phyloP scores from a whole-genome alignment of 805 yeast genomes.

The Ogataea chonburiensis region DNA sequence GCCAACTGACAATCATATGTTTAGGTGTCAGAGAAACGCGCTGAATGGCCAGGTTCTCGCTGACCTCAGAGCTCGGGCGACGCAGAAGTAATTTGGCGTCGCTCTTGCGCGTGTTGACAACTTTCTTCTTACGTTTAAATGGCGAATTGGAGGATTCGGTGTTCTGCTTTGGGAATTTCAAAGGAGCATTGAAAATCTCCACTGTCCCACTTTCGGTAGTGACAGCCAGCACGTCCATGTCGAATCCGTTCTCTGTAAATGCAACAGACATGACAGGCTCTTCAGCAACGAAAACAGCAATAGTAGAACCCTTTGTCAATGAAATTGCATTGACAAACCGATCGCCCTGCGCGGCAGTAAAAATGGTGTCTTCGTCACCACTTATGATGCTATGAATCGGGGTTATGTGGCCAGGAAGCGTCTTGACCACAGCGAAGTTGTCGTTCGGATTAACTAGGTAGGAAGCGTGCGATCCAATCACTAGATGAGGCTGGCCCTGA shows the following conservation, averaged over 20 bases:
- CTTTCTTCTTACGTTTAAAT: conserved; percentile 45
- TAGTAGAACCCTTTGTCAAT: conserved; percentile 42
- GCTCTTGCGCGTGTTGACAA: conserved; percentile 51
- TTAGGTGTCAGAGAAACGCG: conserved; percentile 31
- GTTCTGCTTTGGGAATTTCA: conserved; percentile 18
- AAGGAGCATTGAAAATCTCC: conserved; percentile 68
- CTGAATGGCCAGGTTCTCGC: conserved; percentile 31
- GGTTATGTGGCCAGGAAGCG: conserved; percentile 76
- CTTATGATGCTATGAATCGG: conserved; percentile 54
- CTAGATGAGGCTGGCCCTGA: conserved; percentile 40
- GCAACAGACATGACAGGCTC: conserved; percentile 53
- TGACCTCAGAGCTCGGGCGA: conserved; percentile 41
- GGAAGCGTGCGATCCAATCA: conserved; percentile 68
- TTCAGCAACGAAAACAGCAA: conserved; percentile 65
- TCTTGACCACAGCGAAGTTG: conserved; percentile 40
- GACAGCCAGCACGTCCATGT: conserved; percentile 43
- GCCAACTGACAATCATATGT: conserved; percentile 51
- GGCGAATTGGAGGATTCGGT: conserved; percentile 17
- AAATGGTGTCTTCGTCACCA: conserved; percentile 44
- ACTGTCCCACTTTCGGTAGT: conserved; percentile 73
- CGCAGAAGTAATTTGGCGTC: conserved; percentile 44
- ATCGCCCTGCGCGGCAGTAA: conserved; percentile 75
- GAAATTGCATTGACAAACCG: conserved; percentile 76
- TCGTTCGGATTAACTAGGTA: conserved; percentile 46
- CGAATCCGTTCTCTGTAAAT: conserved; percentile 32